Conservation (phyloP, 768 basidiomycete genomes). For the Tubosaeta sp. region DNA sequence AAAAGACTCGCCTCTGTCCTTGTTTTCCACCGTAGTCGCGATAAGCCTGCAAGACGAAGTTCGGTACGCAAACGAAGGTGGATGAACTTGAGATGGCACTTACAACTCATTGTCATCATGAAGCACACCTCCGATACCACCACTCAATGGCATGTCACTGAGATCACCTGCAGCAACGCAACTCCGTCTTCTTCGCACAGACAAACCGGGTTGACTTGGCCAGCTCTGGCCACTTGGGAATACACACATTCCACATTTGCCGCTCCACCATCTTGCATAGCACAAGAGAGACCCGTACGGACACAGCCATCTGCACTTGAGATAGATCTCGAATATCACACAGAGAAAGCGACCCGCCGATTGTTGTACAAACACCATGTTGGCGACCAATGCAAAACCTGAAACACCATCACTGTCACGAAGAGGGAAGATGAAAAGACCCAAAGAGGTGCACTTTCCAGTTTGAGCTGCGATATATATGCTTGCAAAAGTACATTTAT, state of each 20-base stretch:
- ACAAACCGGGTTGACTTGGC: conserved; percentile 68
- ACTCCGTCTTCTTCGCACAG: conserved; percentile 52
- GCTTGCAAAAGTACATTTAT: conserved; percentile 95
- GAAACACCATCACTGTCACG: not conserved
- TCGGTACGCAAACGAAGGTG: not conserved
- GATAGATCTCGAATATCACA: conserved; percentile 95
- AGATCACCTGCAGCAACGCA: conserved; percentile 95
- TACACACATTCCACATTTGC: conserved; percentile 94
- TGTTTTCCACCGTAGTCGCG: conserved; percentile 89
- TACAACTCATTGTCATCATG: conserved; percentile 90
- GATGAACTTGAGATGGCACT: conserved; percentile 23
- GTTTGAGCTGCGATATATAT: conserved; percentile 89
- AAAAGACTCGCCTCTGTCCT: conserved; percentile 66
- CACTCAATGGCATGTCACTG: conserved; percentile 94
- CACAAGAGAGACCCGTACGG: conserved; percentile 85
- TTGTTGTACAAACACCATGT: conserved; percentile 97
- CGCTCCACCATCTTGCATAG: conserved; percentile 96
- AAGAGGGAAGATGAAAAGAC: not conserved
- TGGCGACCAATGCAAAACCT: conserved; percentile 83
- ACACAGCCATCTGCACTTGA: conserved; percentile 97
- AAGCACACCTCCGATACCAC: conserved; percentile 94
- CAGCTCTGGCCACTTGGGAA: no score
- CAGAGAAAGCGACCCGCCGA: conserved; percentile 96
- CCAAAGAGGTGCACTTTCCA: conserved; percentile 55
- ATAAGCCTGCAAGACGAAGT: conserved; percentile 53